Conservation (phyloP, 2,329 filamentous ascomycete genomes). For the Colletotrichum musae region DNA sequence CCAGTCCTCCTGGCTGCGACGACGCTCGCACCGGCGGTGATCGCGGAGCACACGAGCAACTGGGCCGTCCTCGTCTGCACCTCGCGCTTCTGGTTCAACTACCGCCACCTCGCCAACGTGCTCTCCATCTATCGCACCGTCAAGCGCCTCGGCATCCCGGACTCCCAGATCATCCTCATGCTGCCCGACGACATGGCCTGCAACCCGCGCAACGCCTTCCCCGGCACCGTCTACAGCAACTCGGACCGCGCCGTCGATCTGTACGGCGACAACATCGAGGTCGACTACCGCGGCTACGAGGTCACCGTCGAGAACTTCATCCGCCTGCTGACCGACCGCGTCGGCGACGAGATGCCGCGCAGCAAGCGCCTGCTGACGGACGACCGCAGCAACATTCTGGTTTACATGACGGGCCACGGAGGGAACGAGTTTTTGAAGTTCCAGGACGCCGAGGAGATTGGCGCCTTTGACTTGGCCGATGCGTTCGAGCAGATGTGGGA, state of each 20-base stretch:
- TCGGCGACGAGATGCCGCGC: slow-evolving; percentile 93
- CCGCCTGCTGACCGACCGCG: slow-evolving; percentile 91
- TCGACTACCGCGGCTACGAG: slow-evolving; percentile 98
- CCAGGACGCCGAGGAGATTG: slow-evolving; percentile 97
- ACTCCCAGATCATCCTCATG: slow-evolving; percentile 99
- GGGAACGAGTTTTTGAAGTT: slow-evolving; percentile 99
- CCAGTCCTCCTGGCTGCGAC: slow-evolving; percentile 64
- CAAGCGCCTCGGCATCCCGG: slow-evolving; percentile 96
- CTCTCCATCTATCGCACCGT: slow-evolving; percentile 98
- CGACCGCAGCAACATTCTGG: slow-evolving; percentile 94
- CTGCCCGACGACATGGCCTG: slow-evolving; percentile 99
- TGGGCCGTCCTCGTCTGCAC: slow-evolving; percentile 99
- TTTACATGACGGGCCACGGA: slow-evolving; percentile 99
- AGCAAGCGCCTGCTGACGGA: slow-evolving; percentile 96
- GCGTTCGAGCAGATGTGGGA: slow-evolving; percentile 99
- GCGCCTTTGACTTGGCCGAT: slow-evolving; percentile 94
- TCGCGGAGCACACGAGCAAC: slow-evolving; percentile 92
- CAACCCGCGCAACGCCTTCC: slow-evolving; percentile 98
- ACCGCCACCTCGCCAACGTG: slow-evolving; percentile 97
- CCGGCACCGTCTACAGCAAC: slow-evolving; percentile 98
- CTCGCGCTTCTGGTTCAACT: slow-evolving; percentile 99
- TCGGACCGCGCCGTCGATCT: slow-evolving; percentile 95
- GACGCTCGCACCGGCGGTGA: slow-evolving; percentile 60
- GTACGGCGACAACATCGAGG: slow-evolving; percentile 98
- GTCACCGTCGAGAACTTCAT: slow-evolving; percentile 99